Evolutionary conservation across 345 rosid species (phyloP), one percentile per base, ranked within the genome.

Genomic region (Euphorbia tirucalli): DNA sequence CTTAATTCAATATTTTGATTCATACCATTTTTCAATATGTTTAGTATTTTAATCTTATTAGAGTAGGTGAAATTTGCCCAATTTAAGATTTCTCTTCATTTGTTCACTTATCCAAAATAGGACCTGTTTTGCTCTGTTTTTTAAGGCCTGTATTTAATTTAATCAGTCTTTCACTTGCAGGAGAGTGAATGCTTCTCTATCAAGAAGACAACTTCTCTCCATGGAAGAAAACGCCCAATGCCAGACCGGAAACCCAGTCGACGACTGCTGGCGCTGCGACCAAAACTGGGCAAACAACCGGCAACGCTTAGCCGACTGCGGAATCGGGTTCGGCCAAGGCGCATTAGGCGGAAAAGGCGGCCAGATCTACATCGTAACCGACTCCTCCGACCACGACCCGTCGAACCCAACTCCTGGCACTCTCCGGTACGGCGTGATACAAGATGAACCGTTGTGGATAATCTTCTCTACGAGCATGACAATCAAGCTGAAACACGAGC

Each of bases 361-460:
- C 1, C 86, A 79, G 59, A 84, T 91, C 86, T 96, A 96, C 74
- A 77, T 86, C 24, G 99, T 96, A 3, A 87, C 96, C 0, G 99
- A 96, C 80, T 85, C 98, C 43, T 96, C 99, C 41, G 99, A 96
- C 84, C 31, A 31, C 11, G 82, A 96, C 80, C 77, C 93, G 0
- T 86, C 90, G 0, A 81, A 90, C 82, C 99, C 99, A 0, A 78
- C 78, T 0, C 99, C 98, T 0, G 99, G 99, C 11, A 96, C 98
- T 0, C 93, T 96, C 56, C 95, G 98, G 0, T 82, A 89, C 76
- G 99, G 87, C 30, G 96, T 88, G 39, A 90, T 96, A 73, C 99
- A 96, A 50, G 64, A 69, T 5, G 92, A 85, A 25, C 98, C 99
- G 0, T 84, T 96, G 19, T 96, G 98, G 99, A 96, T 96, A 37